Evolutionary conservation across 495 filamentous ascomycete species (phyloP).

Genomic region (Talaromyces borbonicus): DNA sequence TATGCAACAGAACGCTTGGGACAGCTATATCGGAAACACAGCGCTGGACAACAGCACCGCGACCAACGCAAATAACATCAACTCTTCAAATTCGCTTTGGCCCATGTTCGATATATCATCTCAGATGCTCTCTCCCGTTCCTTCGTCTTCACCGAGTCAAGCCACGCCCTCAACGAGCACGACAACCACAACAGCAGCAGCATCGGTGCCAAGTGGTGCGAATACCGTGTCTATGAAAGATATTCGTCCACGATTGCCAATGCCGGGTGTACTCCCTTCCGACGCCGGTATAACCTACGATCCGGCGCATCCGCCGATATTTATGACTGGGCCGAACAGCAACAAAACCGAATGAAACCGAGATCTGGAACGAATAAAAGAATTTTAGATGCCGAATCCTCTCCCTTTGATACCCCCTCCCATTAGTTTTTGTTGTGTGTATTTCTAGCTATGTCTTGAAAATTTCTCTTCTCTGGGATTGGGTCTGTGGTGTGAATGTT

Average conservation of each 20-base stretch:
- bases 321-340: conserved; percentile 6
- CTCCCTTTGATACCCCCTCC: not conserved
- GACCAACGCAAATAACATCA: too few species aligned
- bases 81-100: conserved; percentile 38
- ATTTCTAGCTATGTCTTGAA: too few species aligned
- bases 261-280: not conserved
- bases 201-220: not conserved
- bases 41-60: conserved; percentile 31
- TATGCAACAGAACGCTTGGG: conserved; percentile 41
- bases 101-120: conserved; percentile 29
- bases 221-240: not conserved
- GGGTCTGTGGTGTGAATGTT: too few species aligned
- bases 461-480: too few species aligned
- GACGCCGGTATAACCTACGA: conserved; percentile 1
- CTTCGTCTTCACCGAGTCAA: conserved; percentile 10
- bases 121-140: conserved; percentile 12
- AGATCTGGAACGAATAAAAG: not conserved
- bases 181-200: not conserved
- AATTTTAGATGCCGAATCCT: not conserved
- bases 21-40: conserved; percentile 44
- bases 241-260: not conserved
- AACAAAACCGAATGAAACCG: conserved; percentile 1
- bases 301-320: not conserved
- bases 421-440: too few species aligned
- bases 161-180: not conserved